These are phyloP conservation scores for Erodium chrysanthum DNA, from an alignment of 441 rosid genomes.

Conservation along the genomic window DNA sequence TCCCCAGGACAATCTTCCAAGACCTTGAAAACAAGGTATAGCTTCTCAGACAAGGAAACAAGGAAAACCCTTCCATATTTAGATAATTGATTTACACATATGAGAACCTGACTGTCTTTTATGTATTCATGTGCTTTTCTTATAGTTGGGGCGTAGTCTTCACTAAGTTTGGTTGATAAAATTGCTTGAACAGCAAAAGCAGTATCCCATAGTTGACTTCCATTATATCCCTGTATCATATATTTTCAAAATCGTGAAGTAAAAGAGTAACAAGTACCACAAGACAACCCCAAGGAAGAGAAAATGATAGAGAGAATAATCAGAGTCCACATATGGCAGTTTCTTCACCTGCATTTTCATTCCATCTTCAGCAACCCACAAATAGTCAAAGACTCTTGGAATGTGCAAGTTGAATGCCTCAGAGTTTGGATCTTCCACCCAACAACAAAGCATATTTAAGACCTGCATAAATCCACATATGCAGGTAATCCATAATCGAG, in stretches of 20 bases:
- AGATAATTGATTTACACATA: neutral
- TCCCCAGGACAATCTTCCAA: conserved; percentile 73
- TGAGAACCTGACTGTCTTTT: conserved; percentile 59
- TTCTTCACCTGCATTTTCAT: conserved; percentile 90
- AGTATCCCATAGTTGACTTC: conserved; percentile 94
- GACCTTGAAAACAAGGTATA: conserved; percentile 39
- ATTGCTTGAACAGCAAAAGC: conserved; percentile 79
- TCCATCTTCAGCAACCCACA: conserved; percentile 98
- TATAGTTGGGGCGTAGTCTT: conserved; percentile 56
- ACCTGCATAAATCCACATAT: conserved; percentile 63
- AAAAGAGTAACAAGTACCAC: neutral
- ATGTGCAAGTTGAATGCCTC: conserved; percentile 89
- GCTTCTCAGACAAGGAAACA: neutral
- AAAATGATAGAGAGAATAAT: neutral
- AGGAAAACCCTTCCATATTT: neutral
- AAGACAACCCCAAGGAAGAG: neutral
- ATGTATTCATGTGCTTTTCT: conserved; percentile 54
- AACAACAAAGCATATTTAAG: conserved; percentile 93
- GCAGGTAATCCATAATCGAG: conserved; percentile 16
- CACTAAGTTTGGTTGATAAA: conserved; percentile 51
- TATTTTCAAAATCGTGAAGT: neutral
- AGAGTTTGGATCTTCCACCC: conserved; percentile 94
- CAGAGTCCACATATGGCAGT: neutral
- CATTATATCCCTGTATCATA: conserved; percentile 80
- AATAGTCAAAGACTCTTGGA: conserved; percentile 70